Conservation (phyloP, 257 asterid genomes). For the Solanum virginianum region DNA sequence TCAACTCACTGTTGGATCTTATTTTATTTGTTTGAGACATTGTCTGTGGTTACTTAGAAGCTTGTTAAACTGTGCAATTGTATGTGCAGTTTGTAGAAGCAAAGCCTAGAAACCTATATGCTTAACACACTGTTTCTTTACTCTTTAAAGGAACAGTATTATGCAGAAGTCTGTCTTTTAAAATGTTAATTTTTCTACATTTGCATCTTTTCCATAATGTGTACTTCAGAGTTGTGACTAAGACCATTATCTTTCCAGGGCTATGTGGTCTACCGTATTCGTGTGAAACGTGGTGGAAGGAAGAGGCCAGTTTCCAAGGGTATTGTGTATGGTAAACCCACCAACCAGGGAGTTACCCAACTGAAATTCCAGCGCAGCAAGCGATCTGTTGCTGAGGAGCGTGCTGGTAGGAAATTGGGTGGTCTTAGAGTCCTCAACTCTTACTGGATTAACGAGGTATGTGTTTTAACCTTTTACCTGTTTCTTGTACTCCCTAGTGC, state of each 20-base stretch:
- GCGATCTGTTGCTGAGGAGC: not conserved
- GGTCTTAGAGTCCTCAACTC: not conserved
- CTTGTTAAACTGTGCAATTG: not conserved
- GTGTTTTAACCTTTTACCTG: not conserved
- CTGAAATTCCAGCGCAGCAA: not conserved
- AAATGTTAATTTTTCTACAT: not conserved
- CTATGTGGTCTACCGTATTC: not conserved
- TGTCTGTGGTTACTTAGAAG: too few relatives aligned
- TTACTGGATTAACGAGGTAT: not conserved
- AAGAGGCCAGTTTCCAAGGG: not conserved
- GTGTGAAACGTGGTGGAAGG: not conserved
- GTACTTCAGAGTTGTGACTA: not conserved
- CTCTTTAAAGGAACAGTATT: not conserved
- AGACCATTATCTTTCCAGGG: not conserved
- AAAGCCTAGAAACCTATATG: not conserved
- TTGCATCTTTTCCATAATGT: not conserved
- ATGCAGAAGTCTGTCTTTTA: not conserved
- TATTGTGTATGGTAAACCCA: not conserved
- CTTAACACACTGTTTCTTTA: not conserved
- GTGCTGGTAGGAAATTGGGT: not conserved
- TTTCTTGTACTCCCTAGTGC: not conserved
- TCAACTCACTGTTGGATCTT: not conserved
- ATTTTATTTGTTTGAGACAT: not conserved
- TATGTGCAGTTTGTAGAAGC: not conserved
- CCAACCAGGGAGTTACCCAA: not conserved